These are phyloP conservation scores for Psilocybe azurescens DNA, from an alignment of 768 basidiomycete species.

Conservation along the genomic window DNA sequence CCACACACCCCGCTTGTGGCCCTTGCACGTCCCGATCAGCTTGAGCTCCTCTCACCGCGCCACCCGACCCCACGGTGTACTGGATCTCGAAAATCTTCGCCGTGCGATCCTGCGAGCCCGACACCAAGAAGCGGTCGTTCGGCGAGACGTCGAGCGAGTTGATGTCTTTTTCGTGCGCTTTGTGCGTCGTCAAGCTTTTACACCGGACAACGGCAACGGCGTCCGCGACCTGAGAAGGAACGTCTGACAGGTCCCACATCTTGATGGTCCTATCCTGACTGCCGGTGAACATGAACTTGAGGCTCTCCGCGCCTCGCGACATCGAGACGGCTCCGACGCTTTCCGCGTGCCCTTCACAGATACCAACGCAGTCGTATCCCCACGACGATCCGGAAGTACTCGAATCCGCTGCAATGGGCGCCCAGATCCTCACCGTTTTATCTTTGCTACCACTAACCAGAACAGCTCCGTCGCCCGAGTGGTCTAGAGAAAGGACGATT, in stretches of 20 bases:
- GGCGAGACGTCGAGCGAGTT: constrained; percentile 94
- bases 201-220: constrained; percentile 48
- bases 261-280: constrained; percentile 98
- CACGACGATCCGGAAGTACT: constrained; percentile 29
- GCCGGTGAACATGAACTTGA: constrained; percentile 88
- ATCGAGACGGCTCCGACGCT: constrained; percentile 91
- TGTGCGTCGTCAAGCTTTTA: constrained; percentile 82
- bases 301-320: constrained; percentile 56
- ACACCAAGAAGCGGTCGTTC: constrained; percentile 86
- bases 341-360: constrained; percentile 94
- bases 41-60: constrained; percentile 67
- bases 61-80: constrained; percentile 48
- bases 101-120: constrained; percentile 95
- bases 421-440: constrained; percentile 87
- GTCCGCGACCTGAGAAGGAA: constrained; percentile 37
- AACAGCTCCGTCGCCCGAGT: constrained; percentile 64
- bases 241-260: constrained; percentile 89
- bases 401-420: constrained; percentile 31
- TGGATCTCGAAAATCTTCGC: constrained; percentile 88
- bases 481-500: constrained; percentile 87
- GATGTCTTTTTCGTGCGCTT: constrained; percentile 98
- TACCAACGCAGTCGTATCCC: constrained; percentile 78
- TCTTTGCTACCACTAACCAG: constrained; percentile 96
- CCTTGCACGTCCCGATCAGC: constrained; percentile 87
- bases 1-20: constrained; percentile 98